Evolutionary conservation across 768 basidiomycete species (phyloP), one percentile per base, ranked within the genome.

Genomic region (Suillus lakei): DNA sequence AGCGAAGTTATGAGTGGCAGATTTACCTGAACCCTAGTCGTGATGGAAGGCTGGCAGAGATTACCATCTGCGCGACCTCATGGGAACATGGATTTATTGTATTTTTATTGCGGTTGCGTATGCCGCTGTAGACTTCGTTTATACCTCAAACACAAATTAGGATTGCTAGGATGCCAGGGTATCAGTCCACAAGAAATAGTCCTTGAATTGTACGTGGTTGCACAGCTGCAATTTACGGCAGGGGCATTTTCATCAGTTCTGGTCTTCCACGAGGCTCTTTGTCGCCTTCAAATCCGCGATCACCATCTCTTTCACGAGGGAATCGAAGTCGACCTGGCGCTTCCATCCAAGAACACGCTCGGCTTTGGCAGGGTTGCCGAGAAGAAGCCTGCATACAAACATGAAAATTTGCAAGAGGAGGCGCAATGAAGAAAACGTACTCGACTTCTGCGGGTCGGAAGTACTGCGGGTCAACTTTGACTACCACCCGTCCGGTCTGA

Each of bases 371-470:
- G 96, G 94, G 77, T 92, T 91, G 16, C 96, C 96, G 56, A 90
- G 85, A 46, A 98, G 85, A 62, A 96, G 86, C 5, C 94, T 95
- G 54, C 9, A 10, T 16, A 56, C 6, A 51, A 44, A 38, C 12
- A 51, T 15, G 41, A 59, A 32, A 26, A 23, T 28, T 23, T 36
- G 16, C 23, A 67, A 53, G 63, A 39, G 32, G 26, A 30, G 23
- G 51, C 38, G 43, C 32, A 32, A 46, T 41, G 54, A 44, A 51
- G 28, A 67, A 18, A 12, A 89, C 92, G 67, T 72, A 94, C 90
- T 97, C 95, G 79, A 97, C 95, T 88, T 96, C 94, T 23, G 93
- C 92, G 10, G 94, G 94, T 77, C 96, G 91, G 91, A 96, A 98
- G 83, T 98, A 97, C 69, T 84, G 83, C 30, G 91, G 76, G 79